phyloP scores from a whole-genome alignment of 768 basidiomycete species.

The Antrodiella citrinella region DNA sequence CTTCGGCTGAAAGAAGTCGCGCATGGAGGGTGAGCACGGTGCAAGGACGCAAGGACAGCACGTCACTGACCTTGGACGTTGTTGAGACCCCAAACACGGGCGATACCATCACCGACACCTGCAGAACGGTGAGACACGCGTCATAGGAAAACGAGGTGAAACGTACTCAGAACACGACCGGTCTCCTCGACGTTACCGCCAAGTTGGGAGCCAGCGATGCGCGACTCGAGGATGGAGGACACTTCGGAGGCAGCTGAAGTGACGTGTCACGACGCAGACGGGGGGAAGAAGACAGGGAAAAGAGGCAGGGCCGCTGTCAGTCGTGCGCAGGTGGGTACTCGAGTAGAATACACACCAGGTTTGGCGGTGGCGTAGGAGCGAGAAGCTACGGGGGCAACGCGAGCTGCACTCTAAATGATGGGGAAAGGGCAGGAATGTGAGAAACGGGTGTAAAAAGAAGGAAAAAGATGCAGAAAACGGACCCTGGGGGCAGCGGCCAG shows the following conservation, averaged over 20 bases:
- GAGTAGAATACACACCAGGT: constrained; percentile 57
- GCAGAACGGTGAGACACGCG: constrained; percentile 19
- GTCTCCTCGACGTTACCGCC: constrained; percentile 98
- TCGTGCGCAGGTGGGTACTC: not conserved
- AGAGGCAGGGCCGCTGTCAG: constrained; percentile 12
- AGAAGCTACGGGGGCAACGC: constrained; percentile 43
- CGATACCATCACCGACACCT: constrained; percentile 99
- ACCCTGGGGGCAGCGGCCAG: constrained; percentile 66
- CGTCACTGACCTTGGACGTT: constrained; percentile 84
- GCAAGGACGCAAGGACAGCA: constrained; percentile 20
- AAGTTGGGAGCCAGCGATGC: constrained; percentile 87
- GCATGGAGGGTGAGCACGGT: constrained; percentile 6
- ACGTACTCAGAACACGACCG: constrained; percentile 94
- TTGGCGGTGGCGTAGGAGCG: constrained; percentile 98
- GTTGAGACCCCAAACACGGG: constrained; percentile 97
- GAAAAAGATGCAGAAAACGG: constrained; percentile 8
- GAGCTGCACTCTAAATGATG: constrained; percentile 27
- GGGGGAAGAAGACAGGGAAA: constrained; percentile 7
- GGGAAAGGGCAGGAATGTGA: constrained; percentile 8
- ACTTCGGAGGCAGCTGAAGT: constrained; percentile 93
- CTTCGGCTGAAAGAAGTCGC: constrained; percentile 60
- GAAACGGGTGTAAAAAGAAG: constrained; percentile 2
- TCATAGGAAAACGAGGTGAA: constrained; percentile 1
- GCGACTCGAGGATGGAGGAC: constrained; percentile 96
- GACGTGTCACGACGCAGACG: constrained; percentile 20